phyloP scores from a whole-genome alignment of 306 rosid genomes.

The Fagus crenata region DNA sequence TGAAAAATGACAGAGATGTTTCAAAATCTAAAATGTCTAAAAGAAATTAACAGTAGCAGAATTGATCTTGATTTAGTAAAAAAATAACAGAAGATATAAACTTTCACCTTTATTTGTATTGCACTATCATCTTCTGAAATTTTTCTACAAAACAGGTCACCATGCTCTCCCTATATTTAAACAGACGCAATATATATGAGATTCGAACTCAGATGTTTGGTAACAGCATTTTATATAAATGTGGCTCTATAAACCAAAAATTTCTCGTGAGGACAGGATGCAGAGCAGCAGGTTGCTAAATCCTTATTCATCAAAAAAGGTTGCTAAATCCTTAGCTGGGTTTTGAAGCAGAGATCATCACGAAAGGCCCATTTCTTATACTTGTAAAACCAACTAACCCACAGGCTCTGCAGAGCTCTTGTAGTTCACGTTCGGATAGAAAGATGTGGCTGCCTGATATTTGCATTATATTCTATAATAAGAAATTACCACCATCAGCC shows the following conservation, averaged over 20 bases:
- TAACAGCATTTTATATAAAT: not conserved
- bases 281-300: slow-evolving; percentile 29
- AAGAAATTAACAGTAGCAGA: not conserved
- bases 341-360: slow-evolving; percentile 81
- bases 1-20: too few relatives aligned
- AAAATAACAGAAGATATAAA: not conserved
- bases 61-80: not conserved
- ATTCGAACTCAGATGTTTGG: not conserved
- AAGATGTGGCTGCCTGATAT: slow-evolving; percentile 48
- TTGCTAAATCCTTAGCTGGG: slow-evolving; percentile 46
- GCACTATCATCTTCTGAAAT: not conserved
- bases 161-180: too few relatives aligned
- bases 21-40: not conserved
- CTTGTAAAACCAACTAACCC: slow-evolving; percentile 62
- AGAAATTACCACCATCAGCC: slow-evolving; percentile 28
- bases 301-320: slow-evolving; percentile 20
- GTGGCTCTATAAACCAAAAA: not conserved
- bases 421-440: slow-evolving; percentile 68
- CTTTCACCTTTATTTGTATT: not conserved
- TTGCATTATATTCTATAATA: slow-evolving; percentile 47
- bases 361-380: slow-evolving; percentile 66
- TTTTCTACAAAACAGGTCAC: not conserved
- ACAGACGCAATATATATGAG: too few relatives aligned
- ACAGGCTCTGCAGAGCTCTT: slow-evolving; percentile 75
- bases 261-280: not conserved